These are phyloP conservation scores for Claviceps pazoutovae DNA, from an alignment of 2,329 filamentous ascomycete genomes.

Conservation along the genomic window DNA sequence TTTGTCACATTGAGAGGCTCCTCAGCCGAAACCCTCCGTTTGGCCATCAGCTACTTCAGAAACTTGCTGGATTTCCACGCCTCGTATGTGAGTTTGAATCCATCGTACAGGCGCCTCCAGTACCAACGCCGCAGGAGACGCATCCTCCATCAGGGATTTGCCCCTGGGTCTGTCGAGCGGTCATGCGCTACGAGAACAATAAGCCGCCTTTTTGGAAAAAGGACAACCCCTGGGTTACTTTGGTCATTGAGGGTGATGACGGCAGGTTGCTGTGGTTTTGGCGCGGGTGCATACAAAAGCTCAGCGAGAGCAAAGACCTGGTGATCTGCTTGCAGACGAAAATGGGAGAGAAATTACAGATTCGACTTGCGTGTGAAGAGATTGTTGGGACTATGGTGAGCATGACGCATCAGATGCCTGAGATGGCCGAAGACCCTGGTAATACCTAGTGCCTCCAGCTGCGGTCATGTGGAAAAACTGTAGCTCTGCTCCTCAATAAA, in stretches of 20 bases:
- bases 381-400: conserved; percentile 49
- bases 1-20: conserved; percentile 61
- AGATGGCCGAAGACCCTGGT: background rate
- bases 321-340: conserved; percentile 43
- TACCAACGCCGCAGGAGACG: background rate
- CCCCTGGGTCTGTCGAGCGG: conserved; percentile 40
- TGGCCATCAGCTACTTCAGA: conserved; percentile 53
- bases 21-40: conserved; percentile 73
- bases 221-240: conserved; percentile 54
- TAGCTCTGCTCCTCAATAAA: background rate
- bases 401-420: conserved; percentile 4
- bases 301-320: conserved; percentile 43
- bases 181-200: conserved; percentile 59
- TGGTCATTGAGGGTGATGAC: conserved; percentile 50
- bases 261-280: conserved; percentile 52
- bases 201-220: conserved; percentile 46
- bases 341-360: conserved; percentile 41
- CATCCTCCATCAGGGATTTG: background rate
- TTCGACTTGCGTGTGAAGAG: conserved; percentile 71
- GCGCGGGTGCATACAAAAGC: conserved; percentile 45
- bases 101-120: conserved; percentile 8
- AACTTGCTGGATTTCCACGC: conserved; percentile 55
- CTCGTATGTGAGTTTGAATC: conserved; percentile 29
- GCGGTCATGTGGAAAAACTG: background rate
- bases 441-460: too few relatives aligned